phyloP scores from a whole-genome alignment of 1,284 basidiomycete species.

The Tylopilus orsonianus region DNA sequence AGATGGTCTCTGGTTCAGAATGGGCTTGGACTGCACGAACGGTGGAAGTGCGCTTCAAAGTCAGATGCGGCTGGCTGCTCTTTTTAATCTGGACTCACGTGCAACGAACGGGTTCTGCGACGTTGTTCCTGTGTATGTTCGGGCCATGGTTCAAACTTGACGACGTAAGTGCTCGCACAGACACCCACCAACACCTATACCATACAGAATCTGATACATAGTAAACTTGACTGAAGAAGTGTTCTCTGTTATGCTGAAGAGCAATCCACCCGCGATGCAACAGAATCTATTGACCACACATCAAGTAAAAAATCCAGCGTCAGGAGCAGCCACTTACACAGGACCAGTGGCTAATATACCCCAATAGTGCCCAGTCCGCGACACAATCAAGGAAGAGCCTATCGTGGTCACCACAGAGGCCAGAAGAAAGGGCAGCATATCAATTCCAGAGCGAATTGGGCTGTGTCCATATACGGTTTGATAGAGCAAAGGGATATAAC shows the following conservation, averaged over 20 bases:
- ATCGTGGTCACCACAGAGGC: constrained; percentile 11
- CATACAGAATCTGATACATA: constrained; percentile 16
- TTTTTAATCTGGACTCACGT: constrained; percentile 2
- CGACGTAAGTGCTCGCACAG: too few species aligned
- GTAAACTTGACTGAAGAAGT: constrained; percentile 10
- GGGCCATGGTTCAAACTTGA: too few species aligned
- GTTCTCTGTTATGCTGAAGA: constrained; percentile 10
- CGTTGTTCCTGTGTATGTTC: constrained; percentile 11
- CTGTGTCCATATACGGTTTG: constrained; percentile 17
- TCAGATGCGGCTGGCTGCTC: too few species aligned
- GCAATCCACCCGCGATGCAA: constrained; percentile 11
- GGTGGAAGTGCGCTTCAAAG: not conserved
- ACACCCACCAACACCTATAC: constrained; percentile 13
- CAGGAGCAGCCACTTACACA: constrained; percentile 1
- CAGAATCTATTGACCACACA: constrained; percentile 4
- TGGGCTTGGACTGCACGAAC: constrained; percentile 14
- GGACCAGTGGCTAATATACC: constrained; percentile 9
- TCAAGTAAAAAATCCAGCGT: not conserved
- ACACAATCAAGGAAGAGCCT: constrained; percentile 6
- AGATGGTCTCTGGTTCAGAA: constrained; percentile 4
- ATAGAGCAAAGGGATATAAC: constrained; percentile 17
- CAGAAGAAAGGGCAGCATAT: constrained; percentile 17
- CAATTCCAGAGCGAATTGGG: constrained; percentile 14
- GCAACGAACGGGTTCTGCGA: constrained; percentile 16
- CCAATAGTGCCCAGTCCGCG: constrained; percentile 17